These are phyloP conservation scores for Colletotrichum liaoningense DNA, from an alignment of 2,329 filamentous ascomycete species.

Conservation along the genomic window DNA sequence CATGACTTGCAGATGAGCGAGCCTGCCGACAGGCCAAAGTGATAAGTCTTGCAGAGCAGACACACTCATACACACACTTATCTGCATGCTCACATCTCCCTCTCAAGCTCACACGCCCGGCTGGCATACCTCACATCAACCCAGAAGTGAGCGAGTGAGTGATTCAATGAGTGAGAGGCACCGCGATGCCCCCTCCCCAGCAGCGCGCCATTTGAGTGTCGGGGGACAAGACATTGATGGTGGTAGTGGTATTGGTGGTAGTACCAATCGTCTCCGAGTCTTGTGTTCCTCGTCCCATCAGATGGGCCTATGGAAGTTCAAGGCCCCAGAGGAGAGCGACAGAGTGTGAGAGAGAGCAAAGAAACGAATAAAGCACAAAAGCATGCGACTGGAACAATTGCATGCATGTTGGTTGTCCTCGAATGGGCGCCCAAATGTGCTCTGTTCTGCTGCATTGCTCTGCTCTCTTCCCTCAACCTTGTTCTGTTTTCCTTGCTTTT, in stretches of 20 bases:
- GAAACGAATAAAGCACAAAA: background rate
- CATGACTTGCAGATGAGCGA: slow-evolving; percentile 28
- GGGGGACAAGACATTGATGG: slow-evolving; percentile 14
- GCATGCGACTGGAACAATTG: background rate
- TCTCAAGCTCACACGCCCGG: slow-evolving; percentile 13
- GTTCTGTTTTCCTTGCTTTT: background rate
- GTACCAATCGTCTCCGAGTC: slow-evolving; percentile 7
- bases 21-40: slow-evolving; percentile 11
- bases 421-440: background rate
- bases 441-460: background rate
- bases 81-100: background rate
- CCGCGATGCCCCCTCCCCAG: background rate
- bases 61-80: slow-evolving; percentile 9
- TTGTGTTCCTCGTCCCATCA: slow-evolving; percentile 17
- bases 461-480: background rate
- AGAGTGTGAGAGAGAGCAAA: background rate
- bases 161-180: background rate
- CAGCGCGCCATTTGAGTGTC: slow-evolving; percentile 5
- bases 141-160: background rate
- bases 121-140: slow-evolving; percentile 6
- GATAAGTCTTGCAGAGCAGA: slow-evolving; percentile 30
- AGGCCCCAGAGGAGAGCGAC: background rate
- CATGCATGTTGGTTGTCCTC: background rate
- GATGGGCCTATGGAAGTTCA: slow-evolving; percentile 3
- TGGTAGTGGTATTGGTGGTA: background rate